Conservation (phyloP, 139 green algal species). For the Pseudopediastrum boryanum region DNA sequence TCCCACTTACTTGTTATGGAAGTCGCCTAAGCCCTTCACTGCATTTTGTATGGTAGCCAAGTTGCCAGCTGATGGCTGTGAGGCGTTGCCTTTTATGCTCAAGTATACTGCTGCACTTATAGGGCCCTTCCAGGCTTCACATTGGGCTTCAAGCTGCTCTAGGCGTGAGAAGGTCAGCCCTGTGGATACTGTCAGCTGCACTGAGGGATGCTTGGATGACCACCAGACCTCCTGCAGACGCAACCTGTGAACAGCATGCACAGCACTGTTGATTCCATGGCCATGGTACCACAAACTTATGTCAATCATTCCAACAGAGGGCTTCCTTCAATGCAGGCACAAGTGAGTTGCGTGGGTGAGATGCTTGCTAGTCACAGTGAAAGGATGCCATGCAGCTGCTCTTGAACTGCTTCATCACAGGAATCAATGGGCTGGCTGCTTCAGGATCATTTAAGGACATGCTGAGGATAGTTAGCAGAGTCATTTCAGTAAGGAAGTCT, state of each 20-base stretch:
- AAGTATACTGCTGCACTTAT: slow-evolving; percentile 28
- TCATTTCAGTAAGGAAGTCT: neutral
- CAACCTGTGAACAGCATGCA: neutral
- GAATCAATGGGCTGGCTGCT: too few relatives aligned
- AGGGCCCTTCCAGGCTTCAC: slow-evolving; percentile 9
- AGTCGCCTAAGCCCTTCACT: neutral
- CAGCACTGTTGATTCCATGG: too few relatives aligned
- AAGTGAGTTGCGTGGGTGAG: too few relatives aligned
- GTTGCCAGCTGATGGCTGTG: neutral
- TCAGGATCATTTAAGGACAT: too few relatives aligned
- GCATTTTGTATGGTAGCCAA: neutral
- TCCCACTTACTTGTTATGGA: slow-evolving; percentile 10
- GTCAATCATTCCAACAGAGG: too few relatives aligned
- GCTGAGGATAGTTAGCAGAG: too few relatives aligned
- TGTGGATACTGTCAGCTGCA: slow-evolving; percentile 11
- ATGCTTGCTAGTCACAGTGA: too few relatives aligned
- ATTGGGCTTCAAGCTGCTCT: slow-evolving; percentile 27
- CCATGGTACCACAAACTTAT: too few relatives aligned
- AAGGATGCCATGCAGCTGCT: too few relatives aligned
- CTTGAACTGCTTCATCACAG: too few relatives aligned
- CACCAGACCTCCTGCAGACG: slow-evolving; percentile 2
- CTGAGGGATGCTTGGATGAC: neutral
- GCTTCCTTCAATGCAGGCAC: too few relatives aligned
- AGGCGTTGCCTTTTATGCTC: neutral
- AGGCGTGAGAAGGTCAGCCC: slow-evolving; percentile 15